phyloP scores from a whole-genome alignment of 768 basidiomycete species.

The Tubosaeta brunneosetosa region DNA sequence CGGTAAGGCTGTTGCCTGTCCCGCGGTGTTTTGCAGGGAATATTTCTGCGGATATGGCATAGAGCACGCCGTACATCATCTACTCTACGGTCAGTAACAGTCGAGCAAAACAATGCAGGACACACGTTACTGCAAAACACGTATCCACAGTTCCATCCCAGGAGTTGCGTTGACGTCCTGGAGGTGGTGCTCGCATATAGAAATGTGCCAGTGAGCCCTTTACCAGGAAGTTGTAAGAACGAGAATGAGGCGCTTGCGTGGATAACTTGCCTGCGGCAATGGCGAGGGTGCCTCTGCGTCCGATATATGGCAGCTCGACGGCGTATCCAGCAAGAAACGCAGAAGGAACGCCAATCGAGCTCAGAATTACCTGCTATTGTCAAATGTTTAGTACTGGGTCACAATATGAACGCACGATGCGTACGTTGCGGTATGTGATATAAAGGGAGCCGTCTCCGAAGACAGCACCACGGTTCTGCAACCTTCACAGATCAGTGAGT shows the following conservation, averaged over 20 bases:
- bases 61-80: slow-evolving; percentile 75
- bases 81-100: slow-evolving; percentile 21
- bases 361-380: slow-evolving; percentile 63
- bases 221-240: slow-evolving; percentile 41
- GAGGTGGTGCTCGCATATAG: slow-evolving; percentile 62
- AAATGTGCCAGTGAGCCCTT: slow-evolving; percentile 70
- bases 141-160: slow-evolving; percentile 81
- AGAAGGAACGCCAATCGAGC: slow-evolving; percentile 63
- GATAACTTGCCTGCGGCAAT: slow-evolving; percentile 53
- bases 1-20: slow-evolving; percentile 63
- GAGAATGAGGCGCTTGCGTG: slow-evolving; percentile 14
- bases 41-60: slow-evolving; percentile 64
- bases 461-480: slow-evolving; percentile 56
- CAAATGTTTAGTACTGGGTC: background rate
- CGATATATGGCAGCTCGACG: slow-evolving; percentile 60
- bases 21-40: slow-evolving; percentile 72
- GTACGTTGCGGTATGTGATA: slow-evolving; percentile 69
- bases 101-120: slow-evolving; percentile 1
- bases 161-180: slow-evolving; percentile 56
- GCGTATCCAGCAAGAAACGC: slow-evolving; percentile 68
- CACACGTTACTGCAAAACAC: slow-evolving; percentile 57
- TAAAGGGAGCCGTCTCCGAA: slow-evolving; percentile 70
- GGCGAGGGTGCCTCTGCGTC: slow-evolving; percentile 63
- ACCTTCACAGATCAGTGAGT: slow-evolving; percentile 31
- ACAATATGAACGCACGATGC: background rate